Base-by-base conservation (phyloP, 148 eudicot genomes). In the Rhododendron molle region DNA sequence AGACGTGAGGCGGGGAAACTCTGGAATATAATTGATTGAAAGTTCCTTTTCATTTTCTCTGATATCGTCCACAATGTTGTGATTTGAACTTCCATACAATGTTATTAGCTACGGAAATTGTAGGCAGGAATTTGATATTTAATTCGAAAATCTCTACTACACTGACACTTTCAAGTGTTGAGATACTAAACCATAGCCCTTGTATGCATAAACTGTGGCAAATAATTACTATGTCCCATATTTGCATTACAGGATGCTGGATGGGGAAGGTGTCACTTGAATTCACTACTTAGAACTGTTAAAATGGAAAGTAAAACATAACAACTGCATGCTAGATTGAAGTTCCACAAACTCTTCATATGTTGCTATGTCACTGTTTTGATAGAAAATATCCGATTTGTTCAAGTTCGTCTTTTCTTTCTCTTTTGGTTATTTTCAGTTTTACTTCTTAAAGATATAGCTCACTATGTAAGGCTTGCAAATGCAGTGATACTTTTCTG, bases 401-500 rank as follows among this genome's bases (percentile, higher is more conserved):
- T 14, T 83, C 18, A 46, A 9, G 47, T 71, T 46, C 1, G 15
- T 30, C 4, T 13, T 30, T 71, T 71, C 6, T 69, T 69, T 54
- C 1, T 4, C 32, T 11, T 71, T 16, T 69, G 8, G 40, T 47
- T 28, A 2, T 83, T 69, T 83, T 47, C 54, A 26, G 40, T 26
- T 69, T 6, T 83, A 69, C 5, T 67, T 46, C 78, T 44, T 40
- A 47, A 14, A 69, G 15, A 13, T 47, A 72, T 62, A 83, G 8
- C 67, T 82, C 49, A 76, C 82, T 44, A 82, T 72, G 44, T 18
- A 12, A 43, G 44, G 34, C 62, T 77, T 86, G 78, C 34, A 46
- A 47, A 34, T 83, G 88, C 83, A 86, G 88, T 38, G 78, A 74
- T 74, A 26, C 56, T n/a, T 11, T 82, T 3, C 28, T 5, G 2